A percentile compares a stretch with the other conserved stretches of the same genome.
Conservation (phyloP, 495 filamentous ascomycete genomes). For the Apodospora peruviana region DNA sequence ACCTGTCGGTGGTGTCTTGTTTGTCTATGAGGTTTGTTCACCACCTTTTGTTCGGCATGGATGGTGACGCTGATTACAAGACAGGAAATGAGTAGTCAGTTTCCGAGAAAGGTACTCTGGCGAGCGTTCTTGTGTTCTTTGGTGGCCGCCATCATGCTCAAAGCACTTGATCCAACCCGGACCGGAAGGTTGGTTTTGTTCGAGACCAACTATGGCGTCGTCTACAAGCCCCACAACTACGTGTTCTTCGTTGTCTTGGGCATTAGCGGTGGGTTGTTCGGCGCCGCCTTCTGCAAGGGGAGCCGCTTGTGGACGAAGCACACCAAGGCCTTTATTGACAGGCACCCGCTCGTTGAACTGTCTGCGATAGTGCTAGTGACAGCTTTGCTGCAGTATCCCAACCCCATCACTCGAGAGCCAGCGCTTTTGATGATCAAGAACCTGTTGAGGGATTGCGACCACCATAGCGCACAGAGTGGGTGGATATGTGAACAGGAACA, state of each 20-base stretch:
- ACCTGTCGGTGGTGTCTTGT: conserved; percentile 54
- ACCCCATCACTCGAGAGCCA: conserved; percentile 46
- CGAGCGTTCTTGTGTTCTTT: conserved; percentile 53
- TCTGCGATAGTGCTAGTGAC: conserved; percentile 49
- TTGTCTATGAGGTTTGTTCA: conserved; percentile 39
- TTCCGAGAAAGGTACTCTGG: conserved; percentile 50
- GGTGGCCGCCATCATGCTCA: conserved; percentile 47
- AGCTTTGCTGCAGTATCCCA: conserved; percentile 49
- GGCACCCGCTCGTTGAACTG: conserved; percentile 49
- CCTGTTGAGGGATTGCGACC: conserved; percentile 47
- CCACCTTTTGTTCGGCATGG: not conserved
- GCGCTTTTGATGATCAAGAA: conserved; percentile 51
- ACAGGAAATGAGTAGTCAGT: conserved; percentile 48
- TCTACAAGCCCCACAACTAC: conserved; percentile 49
- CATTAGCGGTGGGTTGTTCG: conserved; percentile 50
- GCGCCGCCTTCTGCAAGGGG: conserved; percentile 51
- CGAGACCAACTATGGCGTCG: conserved; percentile 51
- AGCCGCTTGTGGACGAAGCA: conserved; percentile 53
- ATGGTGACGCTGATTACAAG: not conserved
- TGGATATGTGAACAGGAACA: conserved; percentile 48
- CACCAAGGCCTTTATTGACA: conserved; percentile 44
- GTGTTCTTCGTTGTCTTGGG: conserved; percentile 51
- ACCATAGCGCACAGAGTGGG: conserved; percentile 12
- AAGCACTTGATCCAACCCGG: conserved; percentile 51
- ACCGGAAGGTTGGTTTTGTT: conserved; percentile 56